Evolutionary conservation across 768 basidiomycete genomes (phyloP), one percentile per base, ranked within the genome.

Genomic region (Porpolomopsis calyptriformis): DNA sequence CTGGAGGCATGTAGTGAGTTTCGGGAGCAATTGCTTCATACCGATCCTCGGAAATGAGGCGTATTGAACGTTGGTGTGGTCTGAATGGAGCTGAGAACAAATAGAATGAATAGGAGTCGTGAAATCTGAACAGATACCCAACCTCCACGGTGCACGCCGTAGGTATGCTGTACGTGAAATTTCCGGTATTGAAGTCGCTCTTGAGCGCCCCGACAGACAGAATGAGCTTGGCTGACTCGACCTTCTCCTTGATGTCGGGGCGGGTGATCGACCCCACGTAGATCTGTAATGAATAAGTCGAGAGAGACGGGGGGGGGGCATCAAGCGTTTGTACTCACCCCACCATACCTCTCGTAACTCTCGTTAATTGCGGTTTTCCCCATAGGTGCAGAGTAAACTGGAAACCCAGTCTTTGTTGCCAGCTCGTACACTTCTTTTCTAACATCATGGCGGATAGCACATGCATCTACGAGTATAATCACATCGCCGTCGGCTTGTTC

Each of bases 181-280:
- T 84, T 25, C 88, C 90, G 1, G 85, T 87, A 62, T 93, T 93
- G 69, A 88, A 90, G 60, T 93, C 89, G 38, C 74, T 78, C 57
- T 75, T 77, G 41, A 87, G 65, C 1, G 67, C 63, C 3, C 87
- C 86, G 48, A 93, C 66, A 10, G 83, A 84, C 10, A 93, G 57
- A 42, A 88, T 78, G 35, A 92, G 67, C 52, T 81, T 84, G 3
- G 87, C 79, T 2, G 59, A 67, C 62, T 93, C 89, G 23, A 92
- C 78, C 49, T 71, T 76, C 44, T 79, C 74, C 61, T 78, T 82
- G 52, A 89, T 67, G 20, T 66, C 71, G 0, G 82, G 80, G 35
- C 74, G 71, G 6, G 74, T 80, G 52, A 87, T 70, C 4, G 75
- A 73, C 1, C 89, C 90, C 26, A 88, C 69, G 55, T 87, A 87